A percentile compares a stretch with the other conserved stretches of the same genome.
These are phyloP conservation scores for Fusarium proliferatum DNA, from an alignment of 2,329 filamentous ascomycete genomes.

Conservation along the genomic window DNA sequence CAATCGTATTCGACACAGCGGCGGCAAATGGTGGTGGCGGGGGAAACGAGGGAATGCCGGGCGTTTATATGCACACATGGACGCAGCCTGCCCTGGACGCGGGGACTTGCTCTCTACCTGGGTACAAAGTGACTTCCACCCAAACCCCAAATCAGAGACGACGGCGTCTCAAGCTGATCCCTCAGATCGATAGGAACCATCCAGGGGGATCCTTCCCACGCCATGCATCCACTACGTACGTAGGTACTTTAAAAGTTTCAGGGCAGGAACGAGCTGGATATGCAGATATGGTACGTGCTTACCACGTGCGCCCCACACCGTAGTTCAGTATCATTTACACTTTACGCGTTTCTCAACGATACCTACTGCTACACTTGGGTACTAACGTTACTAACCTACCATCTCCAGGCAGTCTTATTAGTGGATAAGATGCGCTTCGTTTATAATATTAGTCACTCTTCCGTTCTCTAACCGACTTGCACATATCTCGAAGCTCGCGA, in stretches of 20 bases:
- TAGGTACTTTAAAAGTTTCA: background rate
- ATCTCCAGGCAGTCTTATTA: background rate
- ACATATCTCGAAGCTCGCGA: background rate
- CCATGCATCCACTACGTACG: background rate
- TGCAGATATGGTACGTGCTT: constrained; percentile 1
- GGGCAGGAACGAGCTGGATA: constrained; percentile 24
- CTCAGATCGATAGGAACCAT: constrained; percentile 16
- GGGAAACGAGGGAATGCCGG: constrained; percentile 53
- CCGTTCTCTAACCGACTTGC: constrained; percentile 7
- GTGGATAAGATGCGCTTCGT: background rate
- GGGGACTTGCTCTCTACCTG: constrained; percentile 14
- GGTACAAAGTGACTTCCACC: constrained; percentile 13
- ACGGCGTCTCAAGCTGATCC: constrained; percentile 33
- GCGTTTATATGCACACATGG: constrained; percentile 61
- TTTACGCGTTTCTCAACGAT: constrained; percentile 15
- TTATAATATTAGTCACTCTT: background rate
- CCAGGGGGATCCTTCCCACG: constrained; percentile 12
- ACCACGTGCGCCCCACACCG: constrained; percentile 26
- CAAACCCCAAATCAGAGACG: constrained; percentile 35
- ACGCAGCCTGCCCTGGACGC: constrained; percentile 21
- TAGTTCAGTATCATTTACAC: constrained; percentile 12
- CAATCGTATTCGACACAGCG: constrained; percentile 37
- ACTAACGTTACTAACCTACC: background rate
- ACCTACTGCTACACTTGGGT: background rate
- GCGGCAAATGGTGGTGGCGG: constrained; percentile 41